Evolutionary conservation across 2,329 filamentous ascomycete species (phyloP), one percentile per base, ranked within the genome.

Genomic region (Aspergillus pseudonomiae): DNA sequence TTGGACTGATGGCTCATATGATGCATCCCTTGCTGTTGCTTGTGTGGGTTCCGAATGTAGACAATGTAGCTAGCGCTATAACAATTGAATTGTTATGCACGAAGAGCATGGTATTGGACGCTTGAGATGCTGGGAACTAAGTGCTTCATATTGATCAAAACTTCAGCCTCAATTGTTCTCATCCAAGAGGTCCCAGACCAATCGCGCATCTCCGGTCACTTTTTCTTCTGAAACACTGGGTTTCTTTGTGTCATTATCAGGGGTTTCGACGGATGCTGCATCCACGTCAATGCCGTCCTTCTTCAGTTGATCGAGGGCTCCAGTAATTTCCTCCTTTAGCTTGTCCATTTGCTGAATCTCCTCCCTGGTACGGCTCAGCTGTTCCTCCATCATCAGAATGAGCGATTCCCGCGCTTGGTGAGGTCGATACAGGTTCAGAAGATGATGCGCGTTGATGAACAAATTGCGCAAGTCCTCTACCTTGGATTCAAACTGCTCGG

Each of bases 381-480:
- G 91, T 68, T 91, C 89, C 78, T 97, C 91, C 91, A 97, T 93
- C 82, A 94, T 86, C 68, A 90, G 80, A 36, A 97, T 96, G 63
- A 96, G 82, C 32, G 90, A 93, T 80, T 97, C 94, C 52, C 94
- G 83, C 28, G 94, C 93, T 80, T 98, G 94, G 75, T 97, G 94
- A 11, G 94, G 94, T 36, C 94, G 86, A 79, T 97, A 98, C 77
- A 96, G 90, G 77, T 99, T 99, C 68, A 98, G 88, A 60, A 97
- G 85, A 73, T 96, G 92, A 78, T 97, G 93, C 73, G 96, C 91
- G 77, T 98, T 98, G 77, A 94, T 89, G 67, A 96, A 90, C 32
- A 98, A 81, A 19, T 90, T 93, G 71, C 91, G 86, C 36, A 99
- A 79, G 76, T 98, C 91, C 52, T 88, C 83, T 53, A 94, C 84